Conservation (phyloP, 2,329 filamentous ascomycete genomes). For the Byssothecium circinans region DNA sequence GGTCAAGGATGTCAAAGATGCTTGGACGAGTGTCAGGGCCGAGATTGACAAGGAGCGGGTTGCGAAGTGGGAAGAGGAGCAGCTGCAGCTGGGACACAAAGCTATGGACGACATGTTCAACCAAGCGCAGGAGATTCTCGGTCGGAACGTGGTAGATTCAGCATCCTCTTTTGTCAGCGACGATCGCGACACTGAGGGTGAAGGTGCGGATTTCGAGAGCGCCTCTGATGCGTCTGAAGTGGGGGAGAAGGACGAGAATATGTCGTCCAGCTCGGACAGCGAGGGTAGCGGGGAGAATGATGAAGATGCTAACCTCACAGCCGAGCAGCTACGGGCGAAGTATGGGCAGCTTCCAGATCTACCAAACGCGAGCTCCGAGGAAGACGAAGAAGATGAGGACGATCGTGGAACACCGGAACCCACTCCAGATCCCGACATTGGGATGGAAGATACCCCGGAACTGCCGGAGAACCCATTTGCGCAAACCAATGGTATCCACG, state of each 20-base stretch:
- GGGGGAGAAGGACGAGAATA: constrained; percentile 48
- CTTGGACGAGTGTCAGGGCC: constrained; percentile 61
- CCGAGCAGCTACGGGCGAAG: constrained; percentile 69
- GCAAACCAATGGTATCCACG: constrained; percentile 27
- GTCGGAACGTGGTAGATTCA: constrained; percentile 35
- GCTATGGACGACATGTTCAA: constrained; percentile 75
- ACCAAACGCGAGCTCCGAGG: constrained; percentile 38
- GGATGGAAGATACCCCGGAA: constrained; percentile 21
- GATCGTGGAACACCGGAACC: constrained; percentile 31
- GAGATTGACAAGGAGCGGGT: constrained; percentile 61
- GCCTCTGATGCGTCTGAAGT: constrained; percentile 35
- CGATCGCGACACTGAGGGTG: constrained; percentile 44
- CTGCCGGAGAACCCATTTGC: constrained; percentile 13
- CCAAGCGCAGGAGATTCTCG: constrained; percentile 58
- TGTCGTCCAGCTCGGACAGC: constrained; percentile 39
- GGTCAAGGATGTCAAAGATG: constrained; percentile 62
- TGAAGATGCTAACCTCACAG: constrained; percentile 67
- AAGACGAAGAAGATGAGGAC: constrained; percentile 32
- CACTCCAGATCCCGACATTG: constrained; percentile 35
- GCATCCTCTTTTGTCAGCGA: constrained; percentile 45
- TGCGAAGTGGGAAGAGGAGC: constrained; percentile 63
- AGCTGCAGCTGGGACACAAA: constrained; percentile 58
- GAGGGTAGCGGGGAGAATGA: constrained; percentile 48
- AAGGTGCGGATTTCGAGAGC: constrained; percentile 50
- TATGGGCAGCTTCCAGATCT: constrained; percentile 65